Evolutionary conservation across 2,329 filamentous ascomycete genomes (phyloP).

Genomic region (Fusarium sp.): DNA sequence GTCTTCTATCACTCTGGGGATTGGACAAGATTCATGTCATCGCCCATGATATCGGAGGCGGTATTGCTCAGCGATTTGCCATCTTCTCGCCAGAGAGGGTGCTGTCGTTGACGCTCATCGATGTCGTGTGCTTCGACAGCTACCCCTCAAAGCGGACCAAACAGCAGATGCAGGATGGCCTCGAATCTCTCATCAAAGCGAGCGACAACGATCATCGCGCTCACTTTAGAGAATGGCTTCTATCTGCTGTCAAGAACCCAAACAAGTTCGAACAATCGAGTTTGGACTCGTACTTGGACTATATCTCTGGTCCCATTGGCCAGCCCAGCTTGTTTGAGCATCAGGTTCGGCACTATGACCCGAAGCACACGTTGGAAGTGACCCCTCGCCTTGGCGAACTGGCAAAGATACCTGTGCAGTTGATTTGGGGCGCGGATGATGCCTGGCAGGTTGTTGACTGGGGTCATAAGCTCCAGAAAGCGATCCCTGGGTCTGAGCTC

Average conservation of each 20-base stretch:
- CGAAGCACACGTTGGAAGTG: conserved; percentile 47
- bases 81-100: conserved; percentile 38
- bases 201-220: conserved; percentile 32
- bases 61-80: conserved; percentile 43
- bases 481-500: conserved; percentile 45
- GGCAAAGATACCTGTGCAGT: conserved; percentile 39
- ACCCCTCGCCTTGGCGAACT: conserved; percentile 38
- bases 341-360: conserved; percentile 47
- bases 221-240: conserved; percentile 44
- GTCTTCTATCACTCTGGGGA: conserved; percentile 41
- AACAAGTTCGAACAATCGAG: conserved; percentile 30
- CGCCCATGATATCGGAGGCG: conserved; percentile 47
- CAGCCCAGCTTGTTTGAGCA: conserved; percentile 48
- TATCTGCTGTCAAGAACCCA: conserved; percentile 36
- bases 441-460: conserved; percentile 46
- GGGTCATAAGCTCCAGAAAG: conserved; percentile 43
- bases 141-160: conserved; percentile 46
- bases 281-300: conserved; percentile 42
- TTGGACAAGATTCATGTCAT: conserved; percentile 41
- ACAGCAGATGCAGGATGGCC: conserved; percentile 44
- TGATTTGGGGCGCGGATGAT: conserved; percentile 47
- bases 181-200: conserved; percentile 42
- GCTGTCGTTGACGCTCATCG: conserved; percentile 44
- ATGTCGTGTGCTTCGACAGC: conserved; percentile 47
- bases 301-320: conserved; percentile 47